These are phyloP conservation scores for Daldinia eschscholtzii DNA, from an alignment of 2,329 filamentous ascomycete species.

Conservation along the genomic window DNA sequence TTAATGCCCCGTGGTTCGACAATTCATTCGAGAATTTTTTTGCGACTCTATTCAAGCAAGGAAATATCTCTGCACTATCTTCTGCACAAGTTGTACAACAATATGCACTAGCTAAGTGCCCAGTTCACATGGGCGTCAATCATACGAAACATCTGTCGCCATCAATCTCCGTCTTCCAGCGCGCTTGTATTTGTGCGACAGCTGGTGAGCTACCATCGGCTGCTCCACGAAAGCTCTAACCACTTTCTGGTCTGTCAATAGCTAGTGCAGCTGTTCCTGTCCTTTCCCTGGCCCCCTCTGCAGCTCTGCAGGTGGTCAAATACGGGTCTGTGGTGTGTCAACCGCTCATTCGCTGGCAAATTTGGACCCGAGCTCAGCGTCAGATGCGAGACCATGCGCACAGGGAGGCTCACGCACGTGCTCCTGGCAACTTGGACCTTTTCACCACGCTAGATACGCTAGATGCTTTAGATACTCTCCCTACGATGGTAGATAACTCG, in stretches of 20 bases:
- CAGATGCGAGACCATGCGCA: constrained; percentile 48
- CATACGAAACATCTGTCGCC: constrained; percentile 44
- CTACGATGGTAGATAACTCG: constrained; percentile 15
- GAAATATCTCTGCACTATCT: constrained; percentile 19
- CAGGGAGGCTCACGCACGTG: constrained; percentile 49
- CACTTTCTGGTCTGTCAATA: constrained; percentile 42
- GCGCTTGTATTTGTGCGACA: constrained; percentile 42
- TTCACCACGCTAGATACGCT: constrained; percentile 2
- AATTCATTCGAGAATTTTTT: constrained; percentile 29
- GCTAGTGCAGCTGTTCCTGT: constrained; percentile 44
- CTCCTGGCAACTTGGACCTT: constrained; percentile 39
- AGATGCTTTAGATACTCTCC: constrained; percentile 7
- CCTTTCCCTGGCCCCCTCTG: constrained; percentile 38
- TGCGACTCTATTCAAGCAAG: constrained; percentile 27
- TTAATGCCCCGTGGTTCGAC: constrained; percentile 39
- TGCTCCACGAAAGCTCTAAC: constrained; percentile 39
- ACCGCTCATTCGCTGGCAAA: constrained; percentile 49
- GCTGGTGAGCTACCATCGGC: constrained; percentile 38
- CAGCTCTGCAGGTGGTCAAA: constrained; percentile 49
- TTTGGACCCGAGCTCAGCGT: constrained; percentile 50
- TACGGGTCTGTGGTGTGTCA: constrained; percentile 52
- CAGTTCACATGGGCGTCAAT: constrained; percentile 44
- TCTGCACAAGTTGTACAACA: constrained; percentile 38
- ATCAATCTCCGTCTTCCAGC: constrained; percentile 38
- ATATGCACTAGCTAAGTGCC: constrained; percentile 31